These are phyloP conservation scores for Trypanosomatidae sp. DNA, from an alignment of 208 protist species.

Conservation along the genomic window DNA sequence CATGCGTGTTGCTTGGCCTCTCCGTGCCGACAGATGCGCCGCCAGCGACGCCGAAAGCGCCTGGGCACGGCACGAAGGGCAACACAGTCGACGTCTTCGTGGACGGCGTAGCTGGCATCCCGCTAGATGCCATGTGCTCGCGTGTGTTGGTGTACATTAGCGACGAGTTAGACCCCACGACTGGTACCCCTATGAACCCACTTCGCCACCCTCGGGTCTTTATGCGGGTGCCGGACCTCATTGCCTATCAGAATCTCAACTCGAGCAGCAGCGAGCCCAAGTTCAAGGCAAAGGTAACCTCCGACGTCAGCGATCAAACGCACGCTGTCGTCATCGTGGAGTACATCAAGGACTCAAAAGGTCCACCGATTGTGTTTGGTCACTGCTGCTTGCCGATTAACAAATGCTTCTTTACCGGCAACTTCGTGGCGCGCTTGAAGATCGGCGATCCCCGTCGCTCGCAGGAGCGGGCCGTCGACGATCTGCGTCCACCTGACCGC, in stretches of 20 bases:
- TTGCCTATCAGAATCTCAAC: constrained; percentile 48
- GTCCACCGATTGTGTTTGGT: constrained; percentile 45
- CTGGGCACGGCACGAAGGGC: constrained; percentile 29
- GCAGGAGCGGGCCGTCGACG: constrained; percentile 40
- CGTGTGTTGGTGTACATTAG: constrained; percentile 65
- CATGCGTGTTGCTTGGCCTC: constrained; percentile 39
- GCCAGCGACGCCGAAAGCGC: constrained; percentile 6
- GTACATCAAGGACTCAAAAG: constrained; percentile 40
- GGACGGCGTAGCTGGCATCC: constrained; percentile 47
- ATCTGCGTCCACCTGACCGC: constrained; percentile 35
- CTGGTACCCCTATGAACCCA: constrained; percentile 27
- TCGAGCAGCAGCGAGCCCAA: constrained; percentile 41
- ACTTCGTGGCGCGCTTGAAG: constrained; percentile 63
- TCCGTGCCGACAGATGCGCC: constrained; percentile 25
- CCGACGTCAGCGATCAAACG: constrained; percentile 13
- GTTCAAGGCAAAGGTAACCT: constrained; percentile 36
- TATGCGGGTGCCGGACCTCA: constrained; percentile 46
- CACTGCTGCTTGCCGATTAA: constrained; percentile 67
- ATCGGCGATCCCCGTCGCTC: constrained; percentile 73
- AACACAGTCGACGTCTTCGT: constrained; percentile 43
- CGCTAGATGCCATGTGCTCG: constrained; percentile 49
- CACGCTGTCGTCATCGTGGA: constrained; percentile 66
- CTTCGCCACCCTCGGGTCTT: constrained; percentile 42
- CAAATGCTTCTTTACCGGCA: constrained; percentile 41
- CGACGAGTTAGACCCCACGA: constrained; percentile 37